phyloP scores from a whole-genome alignment of 768 basidiomycete genomes.

The Paxillus involutus region DNA sequence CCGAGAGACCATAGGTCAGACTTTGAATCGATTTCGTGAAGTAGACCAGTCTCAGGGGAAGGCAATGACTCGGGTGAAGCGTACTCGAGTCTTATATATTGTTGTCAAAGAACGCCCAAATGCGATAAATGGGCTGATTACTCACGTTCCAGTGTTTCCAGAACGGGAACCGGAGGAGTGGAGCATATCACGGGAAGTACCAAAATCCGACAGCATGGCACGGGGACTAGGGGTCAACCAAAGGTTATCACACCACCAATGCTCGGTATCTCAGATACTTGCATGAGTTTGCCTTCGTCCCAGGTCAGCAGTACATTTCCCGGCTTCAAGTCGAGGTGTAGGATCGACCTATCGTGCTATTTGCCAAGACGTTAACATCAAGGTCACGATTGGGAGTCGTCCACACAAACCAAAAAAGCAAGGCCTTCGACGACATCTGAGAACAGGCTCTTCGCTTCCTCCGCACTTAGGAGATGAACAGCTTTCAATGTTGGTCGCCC shows the following conservation, averaged over 20 bases:
- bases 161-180: constrained; percentile 65
- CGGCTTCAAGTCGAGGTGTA: constrained; percentile 93
- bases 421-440: constrained; percentile 85
- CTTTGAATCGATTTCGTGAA: constrained; percentile 78
- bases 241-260: neutral
- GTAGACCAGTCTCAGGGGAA: constrained; percentile 59
- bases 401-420: constrained; percentile 69
- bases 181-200: constrained; percentile 90
- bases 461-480: constrained; percentile 81
- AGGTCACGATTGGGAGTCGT: neutral
- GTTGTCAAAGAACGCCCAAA: neutral
- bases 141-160: constrained; percentile 94
- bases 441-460: constrained; percentile 81
- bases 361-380: constrained; percentile 5
- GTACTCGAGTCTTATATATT: constrained; percentile 67
- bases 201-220: constrained; percentile 95
- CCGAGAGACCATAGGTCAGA: constrained; percentile 97
- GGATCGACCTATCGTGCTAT: constrained; percentile 79
- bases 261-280: constrained; percentile 22
- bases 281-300: constrained; percentile 86
- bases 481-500: constrained; percentile 54
- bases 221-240: constrained; percentile 57
- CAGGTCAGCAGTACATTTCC: constrained; percentile 91
- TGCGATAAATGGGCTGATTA: constrained; percentile 10
- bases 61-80: constrained; percentile 86